Percentiles rank a stretch among this genome's conserved stretches.
phyloP scores from a whole-genome alignment of 176 grass and related monocot species.

The Musa schizocarpa region DNA sequence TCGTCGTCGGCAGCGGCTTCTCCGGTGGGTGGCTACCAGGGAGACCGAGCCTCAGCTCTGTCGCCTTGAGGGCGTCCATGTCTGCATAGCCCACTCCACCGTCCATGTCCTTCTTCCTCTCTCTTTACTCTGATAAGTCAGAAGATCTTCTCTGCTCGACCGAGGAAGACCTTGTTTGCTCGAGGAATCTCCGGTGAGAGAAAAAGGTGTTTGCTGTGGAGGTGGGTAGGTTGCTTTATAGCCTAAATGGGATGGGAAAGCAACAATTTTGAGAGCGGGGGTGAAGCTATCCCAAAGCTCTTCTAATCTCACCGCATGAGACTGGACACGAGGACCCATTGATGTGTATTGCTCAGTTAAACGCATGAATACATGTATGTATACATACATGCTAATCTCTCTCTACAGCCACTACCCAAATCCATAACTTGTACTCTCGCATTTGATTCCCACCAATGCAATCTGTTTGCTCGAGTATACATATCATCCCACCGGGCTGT shows the following conservation, averaged over 20 bases:
- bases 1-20: slow-evolving; percentile 8
- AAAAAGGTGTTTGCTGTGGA: not conserved
- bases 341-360: not conserved
- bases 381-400: not conserved
- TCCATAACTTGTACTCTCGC: too few species aligned
- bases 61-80: slow-evolving; percentile 42
- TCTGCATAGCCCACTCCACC: slow-evolving; percentile 1
- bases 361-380: not conserved
- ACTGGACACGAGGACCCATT: not conserved
- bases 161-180: not conserved
- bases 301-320: not conserved
- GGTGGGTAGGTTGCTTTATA: not conserved
- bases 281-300: too few species aligned
- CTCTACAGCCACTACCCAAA: too few species aligned
- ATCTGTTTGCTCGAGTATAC: too few species aligned
- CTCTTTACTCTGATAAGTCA: too few species aligned
- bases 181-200: not conserved
- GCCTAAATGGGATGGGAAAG: not conserved
- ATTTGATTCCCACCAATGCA: too few species aligned
- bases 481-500: too few species aligned
- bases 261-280: not conserved
- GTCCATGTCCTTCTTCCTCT: slow-evolving; percentile 27
- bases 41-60: slow-evolving; percentile 86
- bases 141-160: not conserved
- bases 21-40: slow-evolving; percentile 33